Evolutionary conservation across 495 filamentous ascomycete genomes (phyloP).

Genomic region (Penicillium ochrochloron): DNA sequence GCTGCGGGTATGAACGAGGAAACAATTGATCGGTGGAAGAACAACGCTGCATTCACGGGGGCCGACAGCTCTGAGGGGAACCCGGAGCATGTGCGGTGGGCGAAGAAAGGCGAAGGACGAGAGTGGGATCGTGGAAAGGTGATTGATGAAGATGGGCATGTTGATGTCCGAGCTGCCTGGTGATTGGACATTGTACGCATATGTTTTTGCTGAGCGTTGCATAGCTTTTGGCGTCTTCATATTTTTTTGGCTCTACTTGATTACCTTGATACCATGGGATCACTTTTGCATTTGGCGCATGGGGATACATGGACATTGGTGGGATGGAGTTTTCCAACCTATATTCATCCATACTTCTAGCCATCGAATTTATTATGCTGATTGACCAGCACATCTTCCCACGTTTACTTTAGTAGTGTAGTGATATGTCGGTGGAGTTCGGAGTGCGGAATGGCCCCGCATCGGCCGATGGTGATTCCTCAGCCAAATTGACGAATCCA

Average conservation of each 20-base stretch:
- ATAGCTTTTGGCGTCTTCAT: neutral
- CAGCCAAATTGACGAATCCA: slow-evolving; percentile 14
- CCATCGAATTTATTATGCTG: neutral
- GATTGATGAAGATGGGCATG: slow-evolving; percentile 64
- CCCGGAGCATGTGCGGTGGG: slow-evolving; percentile 76
- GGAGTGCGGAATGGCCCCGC: slow-evolving; percentile 38
- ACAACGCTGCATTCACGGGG: slow-evolving; percentile 46
- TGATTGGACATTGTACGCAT: slow-evolving; percentile 21
- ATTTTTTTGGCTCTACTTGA: neutral
- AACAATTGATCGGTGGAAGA: slow-evolving; percentile 79
- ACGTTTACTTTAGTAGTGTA: neutral
- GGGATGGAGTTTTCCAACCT: neutral
- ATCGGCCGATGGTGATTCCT: neutral
- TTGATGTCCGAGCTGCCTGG: slow-evolving; percentile 57
- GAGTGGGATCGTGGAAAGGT: slow-evolving; percentile 94
- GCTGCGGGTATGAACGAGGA: slow-evolving; percentile 80
- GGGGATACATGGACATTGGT: neutral
- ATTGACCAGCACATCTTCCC: neutral
- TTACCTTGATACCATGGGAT: slow-evolving; percentile 17
- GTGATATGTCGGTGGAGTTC: neutral
- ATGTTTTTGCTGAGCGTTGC: slow-evolving; percentile 12
- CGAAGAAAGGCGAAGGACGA: slow-evolving; percentile 74
- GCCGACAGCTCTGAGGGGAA: slow-evolving; percentile 52
- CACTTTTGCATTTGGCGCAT: neutral
- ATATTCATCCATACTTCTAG: neutral